These are phyloP conservation scores for Fusarium succisae DNA, from an alignment of 2,329 filamentous ascomycete species.

Conservation along the genomic window DNA sequence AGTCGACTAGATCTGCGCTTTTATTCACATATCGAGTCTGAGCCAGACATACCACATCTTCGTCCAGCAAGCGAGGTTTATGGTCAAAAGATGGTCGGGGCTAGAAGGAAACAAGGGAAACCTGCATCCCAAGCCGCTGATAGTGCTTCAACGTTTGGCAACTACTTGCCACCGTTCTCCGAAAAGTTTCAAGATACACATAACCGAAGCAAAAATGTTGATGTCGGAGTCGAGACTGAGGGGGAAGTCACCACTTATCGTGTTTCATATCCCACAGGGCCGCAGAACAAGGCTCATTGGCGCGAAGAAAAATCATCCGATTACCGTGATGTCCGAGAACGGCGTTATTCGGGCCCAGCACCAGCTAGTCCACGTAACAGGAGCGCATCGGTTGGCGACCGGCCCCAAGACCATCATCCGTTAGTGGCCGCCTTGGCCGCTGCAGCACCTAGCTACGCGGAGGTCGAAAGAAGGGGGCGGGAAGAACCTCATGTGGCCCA, in stretches of 20 bases:
- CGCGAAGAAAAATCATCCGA: constrained; percentile 10
- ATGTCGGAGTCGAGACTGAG: background rate
- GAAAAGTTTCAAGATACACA: background rate
- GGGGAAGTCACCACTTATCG: background rate
- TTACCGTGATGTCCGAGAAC: constrained; percentile 30
- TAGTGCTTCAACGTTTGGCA: background rate
- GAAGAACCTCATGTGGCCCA: background rate
- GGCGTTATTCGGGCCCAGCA: constrained; percentile 11
- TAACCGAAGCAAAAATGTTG: background rate
- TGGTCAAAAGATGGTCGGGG: constrained; percentile 33
- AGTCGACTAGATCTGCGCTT: background rate
- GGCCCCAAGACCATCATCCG: constrained; percentile 7
- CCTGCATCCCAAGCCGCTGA: background rate
- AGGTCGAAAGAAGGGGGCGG: background rate
- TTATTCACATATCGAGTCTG: background rate
- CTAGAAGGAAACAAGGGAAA: background rate
- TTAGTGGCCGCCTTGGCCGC: background rate
- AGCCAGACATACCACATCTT: constrained; percentile 34
- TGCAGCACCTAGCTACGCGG: constrained; percentile 2
- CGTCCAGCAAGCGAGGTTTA: constrained; percentile 45
- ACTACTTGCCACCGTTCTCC: background rate
- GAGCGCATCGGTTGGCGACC: constrained; percentile 30
- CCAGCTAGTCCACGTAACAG: constrained; percentile 15
- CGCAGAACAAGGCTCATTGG: constrained; percentile 1
- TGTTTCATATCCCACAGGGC: background rate